These are phyloP conservation scores for Nannizzia gypsea DNA, from an alignment of 2,329 filamentous ascomycete genomes.

Conservation along the genomic window DNA sequence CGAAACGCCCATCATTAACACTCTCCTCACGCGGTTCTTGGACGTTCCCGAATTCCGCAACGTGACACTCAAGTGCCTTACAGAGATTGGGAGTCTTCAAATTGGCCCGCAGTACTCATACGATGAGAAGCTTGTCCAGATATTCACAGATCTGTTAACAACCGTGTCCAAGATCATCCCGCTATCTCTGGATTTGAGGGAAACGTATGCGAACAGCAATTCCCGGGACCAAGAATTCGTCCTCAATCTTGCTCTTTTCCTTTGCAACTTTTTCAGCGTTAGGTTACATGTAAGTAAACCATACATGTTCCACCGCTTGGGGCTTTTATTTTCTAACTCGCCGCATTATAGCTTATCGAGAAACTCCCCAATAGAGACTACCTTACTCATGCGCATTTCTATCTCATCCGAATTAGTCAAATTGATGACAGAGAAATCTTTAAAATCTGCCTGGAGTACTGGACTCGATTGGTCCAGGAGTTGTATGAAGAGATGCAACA, in stretches of 20 bases:
- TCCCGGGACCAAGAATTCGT: slow-evolving; percentile 94
- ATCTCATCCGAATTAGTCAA: slow-evolving; percentile 94
- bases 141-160: slow-evolving; percentile 95
- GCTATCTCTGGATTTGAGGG: slow-evolving; percentile 75
- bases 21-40: slow-evolving; percentile 80
- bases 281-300: slow-evolving; percentile 59
- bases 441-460: slow-evolving; percentile 98
- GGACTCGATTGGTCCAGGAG: slow-evolving; percentile 96
- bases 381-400: slow-evolving; percentile 91
- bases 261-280: slow-evolving; percentile 93
- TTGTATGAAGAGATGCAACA: slow-evolving; percentile 98
- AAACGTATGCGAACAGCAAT: slow-evolving; percentile 83
- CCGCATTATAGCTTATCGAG: slow-evolving; percentile 60
- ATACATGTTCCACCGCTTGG: slow-evolving; percentile 14
- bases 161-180: slow-evolving; percentile 91
- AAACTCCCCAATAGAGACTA: slow-evolving; percentile 91
- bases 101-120: slow-evolving; percentile 67
- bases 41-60: slow-evolving; percentile 93
- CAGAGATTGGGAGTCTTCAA: slow-evolving; percentile 89
- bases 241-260: slow-evolving; percentile 87
- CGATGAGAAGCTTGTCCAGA: slow-evolving; percentile 89
- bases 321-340: slow-evolving; percentile 12
- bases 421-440: slow-evolving; percentile 99
- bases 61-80: slow-evolving; percentile 89
- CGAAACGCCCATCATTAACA: slow-evolving; percentile 92